Evolutionary conservation across 345 rosid species (phyloP).

Genomic region (Populus simonii): DNA sequence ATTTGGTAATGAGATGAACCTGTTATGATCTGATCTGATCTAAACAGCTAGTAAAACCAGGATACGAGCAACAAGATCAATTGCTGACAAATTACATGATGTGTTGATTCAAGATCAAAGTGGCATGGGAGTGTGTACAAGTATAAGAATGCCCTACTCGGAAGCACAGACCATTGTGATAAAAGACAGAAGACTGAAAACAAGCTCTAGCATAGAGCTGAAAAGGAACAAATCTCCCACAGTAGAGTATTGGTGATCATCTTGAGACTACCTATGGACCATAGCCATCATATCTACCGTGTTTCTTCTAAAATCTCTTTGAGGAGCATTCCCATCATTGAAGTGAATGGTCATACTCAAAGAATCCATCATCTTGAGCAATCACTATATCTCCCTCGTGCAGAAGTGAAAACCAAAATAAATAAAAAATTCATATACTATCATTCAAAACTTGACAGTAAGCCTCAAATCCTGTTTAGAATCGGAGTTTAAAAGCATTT

Average conservation of each 20-base stretch:
- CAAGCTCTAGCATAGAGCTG: neutral
- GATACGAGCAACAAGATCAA: neutral
- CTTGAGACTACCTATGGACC: neutral
- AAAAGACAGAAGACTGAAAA: neutral
- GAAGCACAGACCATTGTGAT: neutral
- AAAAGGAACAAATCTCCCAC: neutral
- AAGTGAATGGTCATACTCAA: too few species aligned
- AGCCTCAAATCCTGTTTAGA: neutral
- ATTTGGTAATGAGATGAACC: neutral
- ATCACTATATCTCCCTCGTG: neutral
- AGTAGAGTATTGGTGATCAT: neutral
- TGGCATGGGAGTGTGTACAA: neutral
- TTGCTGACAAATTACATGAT: neutral
- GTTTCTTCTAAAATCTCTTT: neutral
- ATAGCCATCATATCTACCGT: neutral
- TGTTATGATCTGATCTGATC: neutral
- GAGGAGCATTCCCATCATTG: neutral
- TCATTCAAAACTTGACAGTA: neutral
- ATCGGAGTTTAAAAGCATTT: neutral
- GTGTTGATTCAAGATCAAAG: neutral
- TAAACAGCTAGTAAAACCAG: neutral
- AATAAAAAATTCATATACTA: neutral
- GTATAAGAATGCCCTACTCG: neutral
- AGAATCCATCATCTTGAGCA: neutral
- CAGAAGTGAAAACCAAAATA: neutral